Evolutionary conservation across 2,329 filamentous ascomycete species (phyloP), one percentile per base, ranked within the genome.

Genomic region (Xylaria sp.): DNA sequence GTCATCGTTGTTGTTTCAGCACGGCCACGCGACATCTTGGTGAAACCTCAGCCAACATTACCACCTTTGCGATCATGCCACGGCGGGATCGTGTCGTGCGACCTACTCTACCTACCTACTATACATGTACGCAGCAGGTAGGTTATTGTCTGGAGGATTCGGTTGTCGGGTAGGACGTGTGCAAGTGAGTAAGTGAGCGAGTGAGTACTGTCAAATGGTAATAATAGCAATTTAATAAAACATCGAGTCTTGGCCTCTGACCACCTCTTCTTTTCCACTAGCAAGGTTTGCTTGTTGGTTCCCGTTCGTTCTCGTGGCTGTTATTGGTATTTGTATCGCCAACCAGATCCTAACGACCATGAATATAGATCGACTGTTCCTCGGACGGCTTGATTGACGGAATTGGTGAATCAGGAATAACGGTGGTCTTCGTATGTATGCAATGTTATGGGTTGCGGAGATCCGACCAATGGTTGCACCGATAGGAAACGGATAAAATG

Each of bases 1-100:
- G 37, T 55, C 63, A 66, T 63, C 45, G 23, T 47, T 47, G 31
- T 33, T 25, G 49, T 60, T 50, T 49, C 61, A 60, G 47, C 56
- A 25, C 31, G 47, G 54, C 55, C 50, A 19, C 23, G 53, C 40
- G 57, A 23, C 63, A 56, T 57, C 51, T 37, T 31, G 46, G 63
- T 60, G 49, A 61, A 42, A 64, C 60, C 35, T 47, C 37, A 53
- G 47, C 53, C 53, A 57, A 52, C 57, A 65, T 60, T 25, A 61
- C 55, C 42, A 47, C 28, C 43, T n/a, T n/a, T n/a, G n/a, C 19
- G 15, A 5, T 15, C 14, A 14, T 37, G n/a, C 58, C 51, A 23
- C 43, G 14, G 4, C 17, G 21, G 42, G 25, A 25, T 40, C 25
- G 47, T 53, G 50, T 28, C 47, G 51, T 43, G 38, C 11, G 19